These are phyloP conservation scores for Macrophomina pseudophaseolina DNA, from an alignment of 2,329 filamentous ascomycete species.

Conservation along the genomic window DNA sequence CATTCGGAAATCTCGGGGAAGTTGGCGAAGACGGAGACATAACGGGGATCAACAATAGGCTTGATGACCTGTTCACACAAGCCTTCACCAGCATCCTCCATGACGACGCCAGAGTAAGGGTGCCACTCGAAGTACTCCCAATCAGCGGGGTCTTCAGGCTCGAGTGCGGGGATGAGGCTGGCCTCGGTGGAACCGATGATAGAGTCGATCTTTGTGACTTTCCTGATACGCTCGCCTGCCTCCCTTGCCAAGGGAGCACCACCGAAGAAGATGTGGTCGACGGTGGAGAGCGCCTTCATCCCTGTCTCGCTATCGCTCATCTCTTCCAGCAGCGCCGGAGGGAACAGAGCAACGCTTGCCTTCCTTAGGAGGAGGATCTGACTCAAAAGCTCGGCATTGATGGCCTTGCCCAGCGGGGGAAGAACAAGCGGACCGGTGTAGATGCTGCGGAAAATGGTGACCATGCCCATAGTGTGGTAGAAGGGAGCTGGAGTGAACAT, in stretches of 20 bases:
- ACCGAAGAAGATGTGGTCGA: slow-evolving; percentile 32
- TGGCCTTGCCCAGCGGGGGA: slow-evolving; percentile 15
- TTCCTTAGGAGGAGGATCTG: slow-evolving; percentile 29
- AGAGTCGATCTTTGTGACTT: slow-evolving; percentile 32
- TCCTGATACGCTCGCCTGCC: slow-evolving; percentile 31
- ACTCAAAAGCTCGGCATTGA: slow-evolving; percentile 27
- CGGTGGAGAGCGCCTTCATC: slow-evolving; percentile 30
- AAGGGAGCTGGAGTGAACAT: slow-evolving; percentile 27
- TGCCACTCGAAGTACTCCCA: slow-evolving; percentile 37
- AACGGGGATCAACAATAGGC: slow-evolving; percentile 5
- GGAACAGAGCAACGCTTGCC: slow-evolving; percentile 31
- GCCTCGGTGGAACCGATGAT: slow-evolving; percentile 35
- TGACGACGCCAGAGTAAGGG: slow-evolving; percentile 33
- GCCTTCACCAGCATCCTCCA: slow-evolving; percentile 33
- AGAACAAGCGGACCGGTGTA: slow-evolving; percentile 28
- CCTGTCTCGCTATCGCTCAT: slow-evolving; percentile 35
- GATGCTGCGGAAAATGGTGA: slow-evolving; percentile 26
- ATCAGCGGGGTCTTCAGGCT: slow-evolving; percentile 29
- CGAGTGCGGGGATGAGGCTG: slow-evolving; percentile 32
- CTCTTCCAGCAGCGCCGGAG: slow-evolving; percentile 35
- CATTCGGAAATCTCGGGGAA: slow-evolving; percentile 30
- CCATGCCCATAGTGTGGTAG: slow-evolving; percentile 30
- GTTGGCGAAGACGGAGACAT: slow-evolving; percentile 30
- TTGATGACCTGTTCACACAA: slow-evolving; percentile 30
- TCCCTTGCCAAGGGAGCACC: slow-evolving; percentile 30